phyloP scores from a whole-genome alignment of 495 filamentous ascomycete genomes.

The Annulohypoxylon bovei region DNA sequence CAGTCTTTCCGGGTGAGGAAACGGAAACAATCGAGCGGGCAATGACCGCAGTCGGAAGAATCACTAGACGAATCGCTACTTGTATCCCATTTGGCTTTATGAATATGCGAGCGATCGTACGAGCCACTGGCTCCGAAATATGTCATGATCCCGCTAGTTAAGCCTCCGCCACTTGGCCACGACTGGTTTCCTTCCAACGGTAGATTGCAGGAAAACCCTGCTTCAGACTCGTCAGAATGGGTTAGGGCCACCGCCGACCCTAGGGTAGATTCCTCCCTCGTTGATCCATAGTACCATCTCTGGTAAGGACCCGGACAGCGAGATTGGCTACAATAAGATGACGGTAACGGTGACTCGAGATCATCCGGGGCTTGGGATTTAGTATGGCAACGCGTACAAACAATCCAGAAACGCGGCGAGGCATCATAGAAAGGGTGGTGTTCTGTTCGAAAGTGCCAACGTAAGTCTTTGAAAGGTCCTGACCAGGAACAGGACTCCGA shows the following conservation, averaged over 20 bases:
- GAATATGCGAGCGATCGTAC: background rate
- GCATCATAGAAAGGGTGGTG: constrained; percentile 31
- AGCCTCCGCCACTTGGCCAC: constrained; percentile 18
- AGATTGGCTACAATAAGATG: constrained; percentile 2
- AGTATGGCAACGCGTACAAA: constrained; percentile 29
- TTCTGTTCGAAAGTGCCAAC: constrained; percentile 27
- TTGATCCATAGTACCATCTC: constrained; percentile 38
- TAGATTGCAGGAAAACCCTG: constrained; percentile 22
- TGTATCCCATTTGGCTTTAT: constrained; percentile 28
- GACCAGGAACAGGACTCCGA: constrained; percentile 36
- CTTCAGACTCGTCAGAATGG: constrained; percentile 32
- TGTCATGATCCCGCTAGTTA: background rate
- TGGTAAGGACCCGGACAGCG: constrained; percentile 20
- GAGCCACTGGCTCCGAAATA: background rate
- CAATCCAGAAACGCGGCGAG: constrained; percentile 11
- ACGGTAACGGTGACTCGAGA: background rate
- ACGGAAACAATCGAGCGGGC: background rate
- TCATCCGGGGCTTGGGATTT: constrained; percentile 8
- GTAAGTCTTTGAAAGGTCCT: constrained; percentile 29
- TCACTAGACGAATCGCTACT: constrained; percentile 13
- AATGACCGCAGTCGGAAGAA: background rate
- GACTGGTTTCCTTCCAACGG: constrained; percentile 14
- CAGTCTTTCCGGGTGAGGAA: constrained; percentile 2
- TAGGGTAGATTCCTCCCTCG: constrained; percentile 17
- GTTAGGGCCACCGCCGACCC: constrained; percentile 13